Base-by-base conservation (phyloP, 306 rosid genomes). In the Trifolium subterraneum region DNA sequence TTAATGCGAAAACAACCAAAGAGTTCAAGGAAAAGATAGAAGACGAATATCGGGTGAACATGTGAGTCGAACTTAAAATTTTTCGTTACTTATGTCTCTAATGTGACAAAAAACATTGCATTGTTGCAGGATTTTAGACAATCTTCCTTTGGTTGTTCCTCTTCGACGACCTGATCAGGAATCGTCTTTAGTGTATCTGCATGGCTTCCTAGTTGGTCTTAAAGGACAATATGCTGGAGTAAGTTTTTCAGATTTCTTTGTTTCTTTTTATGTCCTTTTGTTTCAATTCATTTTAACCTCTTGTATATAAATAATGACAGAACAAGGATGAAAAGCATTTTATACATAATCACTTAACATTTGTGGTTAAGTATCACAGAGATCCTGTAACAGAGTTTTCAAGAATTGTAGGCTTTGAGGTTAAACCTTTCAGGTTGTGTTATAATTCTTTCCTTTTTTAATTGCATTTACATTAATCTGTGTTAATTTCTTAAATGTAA, bases 341-440 rank as follows among this genome's bases (percentile, higher is more conserved):
- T 70, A 84, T 92, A 79, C 86, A 92, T 84, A 92, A 92, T 72
- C 98, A 90, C 82, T 86, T 92, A 18, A 78, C 90, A 56, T 92
- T 92, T 79, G 72, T 73, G 42, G 91, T 92, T 59, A 92, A 90
- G 87, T 83, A 72, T 87, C 98, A 92, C 72, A 86, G 82, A 76
- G 98, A 90, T 87, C 87, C 75, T 52, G 63, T 83, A 64, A 88
- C 88, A 35, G 91, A 93, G 74, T 74, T 65, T 65, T 86, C 96
- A 44, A 88, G 96, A 88, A 93, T 93, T 2, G 98, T 93, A 1
- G 96, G 95, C 80, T 93, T 93, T 81, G 98, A 93, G 88, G 96
- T 93, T 82, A 87, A 87, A 59, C 92, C 96, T 62, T 93, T 84
- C 91, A 93, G 96, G 98, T 93, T 65, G 33, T 39, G 29, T 68